Evolutionary conservation across 345 rosid genomes (phyloP).

Genomic region (Euphorbia pulcherrima): DNA sequence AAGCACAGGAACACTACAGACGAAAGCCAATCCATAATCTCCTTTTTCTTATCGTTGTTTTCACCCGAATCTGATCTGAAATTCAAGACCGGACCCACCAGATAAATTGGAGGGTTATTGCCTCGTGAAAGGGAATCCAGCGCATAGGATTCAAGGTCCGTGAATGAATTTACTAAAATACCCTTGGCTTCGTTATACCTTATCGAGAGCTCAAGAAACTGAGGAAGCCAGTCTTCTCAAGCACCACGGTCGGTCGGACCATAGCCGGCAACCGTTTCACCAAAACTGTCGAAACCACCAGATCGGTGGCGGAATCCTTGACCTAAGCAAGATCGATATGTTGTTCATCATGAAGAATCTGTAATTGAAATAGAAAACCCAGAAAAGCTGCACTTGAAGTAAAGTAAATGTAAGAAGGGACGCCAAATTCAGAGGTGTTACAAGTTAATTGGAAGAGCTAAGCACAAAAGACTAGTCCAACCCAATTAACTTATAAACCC

Average conservation of each 20-base stretch:
- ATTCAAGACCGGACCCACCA: conserved; percentile 7
- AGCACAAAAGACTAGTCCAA: too few species aligned
- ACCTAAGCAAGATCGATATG: conserved; percentile 1
- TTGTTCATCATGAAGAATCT: conserved; percentile 2
- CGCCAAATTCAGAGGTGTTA: conserved; percentile 15
- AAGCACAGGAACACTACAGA: conserved; percentile 23
- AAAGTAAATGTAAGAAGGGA: conserved; percentile 19
- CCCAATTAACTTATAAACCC: too few species aligned
- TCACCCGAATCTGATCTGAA: neutral
- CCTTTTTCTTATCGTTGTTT: neutral
- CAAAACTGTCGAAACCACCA: conserved; percentile 1
- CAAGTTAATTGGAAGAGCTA: too few species aligned
- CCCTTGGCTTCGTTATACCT: neutral
- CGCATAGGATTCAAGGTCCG: neutral
- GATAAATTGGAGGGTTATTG: conserved; percentile 5
- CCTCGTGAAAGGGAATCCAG: neutral
- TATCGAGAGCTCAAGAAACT: neutral
- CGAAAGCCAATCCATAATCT: conserved; percentile 15
- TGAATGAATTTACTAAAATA: neutral
- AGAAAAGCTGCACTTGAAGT: conserved; percentile 17
- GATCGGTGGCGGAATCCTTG: neutral
- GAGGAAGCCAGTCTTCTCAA: neutral
- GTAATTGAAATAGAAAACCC: neutral
- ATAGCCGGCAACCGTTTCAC: neutral
- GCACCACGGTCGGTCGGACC: neutral